Evolutionary conservation across 768 basidiomycete species (phyloP), one percentile per base, ranked within the genome.

Genomic region (Suillus brevipes): DNA sequence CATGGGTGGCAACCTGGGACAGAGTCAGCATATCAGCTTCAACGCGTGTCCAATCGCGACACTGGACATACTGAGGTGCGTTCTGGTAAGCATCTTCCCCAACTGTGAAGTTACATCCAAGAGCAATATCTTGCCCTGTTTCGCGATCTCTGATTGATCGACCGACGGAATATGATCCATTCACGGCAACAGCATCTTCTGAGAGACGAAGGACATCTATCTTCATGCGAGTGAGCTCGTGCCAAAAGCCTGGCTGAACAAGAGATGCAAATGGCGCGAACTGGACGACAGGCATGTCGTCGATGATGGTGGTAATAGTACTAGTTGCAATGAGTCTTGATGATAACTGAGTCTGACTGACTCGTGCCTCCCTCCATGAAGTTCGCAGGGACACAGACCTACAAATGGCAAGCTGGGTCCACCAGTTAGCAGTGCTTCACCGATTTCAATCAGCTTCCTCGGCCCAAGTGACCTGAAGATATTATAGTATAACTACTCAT

Each of bases 231-330:
- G 93, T 92, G 47, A 99, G 89, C 60, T 89, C 86, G 69, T 97
- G 92, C 95, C 96, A 99, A 76, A 99, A 95, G 3, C 88, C 83
- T 1, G 97, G 96, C 66, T 94, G 89, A 2, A 97, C 91, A 52
- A 92, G 83, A 9, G 95, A 95, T 6, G 89, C 82, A 70, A 99
- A 89, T 0, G 96, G 95, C 50, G 89, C 82, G 73, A 99, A 99
- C 77, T 97, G 95, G 31, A 99, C 84, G 71, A 91, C 83, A 25
- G 82, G 73, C 84, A 84, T 83, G 43, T 60, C 62, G 64, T 65
- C 63, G 64, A 28, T 59, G 23, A 59, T 62, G 38, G 52, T 64
- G 31, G 34, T 31, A 4, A 4, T 31, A 31, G 57, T 55, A n/a
- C n/a, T n/a, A 38, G 59, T 61, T 64, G 60, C 13, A 58, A 47